A percentile compares a stretch with the other conserved stretches of the same genome.
Evolutionary conservation across 1,139 yeast species (phyloP).

Genomic region (Yamadazyma triangularis): DNA sequence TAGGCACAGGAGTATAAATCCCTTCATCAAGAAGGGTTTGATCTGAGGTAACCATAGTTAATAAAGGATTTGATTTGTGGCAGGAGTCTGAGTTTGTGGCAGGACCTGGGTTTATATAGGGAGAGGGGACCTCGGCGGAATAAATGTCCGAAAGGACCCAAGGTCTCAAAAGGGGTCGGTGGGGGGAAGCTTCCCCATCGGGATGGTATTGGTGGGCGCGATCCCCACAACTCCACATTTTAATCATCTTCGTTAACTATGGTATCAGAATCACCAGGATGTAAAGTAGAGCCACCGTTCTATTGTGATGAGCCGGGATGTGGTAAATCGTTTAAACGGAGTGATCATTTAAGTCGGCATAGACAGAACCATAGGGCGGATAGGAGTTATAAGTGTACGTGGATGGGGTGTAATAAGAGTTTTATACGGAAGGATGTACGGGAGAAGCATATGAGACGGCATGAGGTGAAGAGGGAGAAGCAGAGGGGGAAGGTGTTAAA

Average conservation of each 20-base stretch:
- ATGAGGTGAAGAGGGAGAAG: constrained; percentile 12
- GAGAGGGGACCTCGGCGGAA: too few species aligned
- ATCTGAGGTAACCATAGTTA: not conserved
- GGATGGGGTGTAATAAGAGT: constrained; percentile 29
- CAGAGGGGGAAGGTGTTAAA: constrained; percentile 3
- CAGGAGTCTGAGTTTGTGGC: too few species aligned
- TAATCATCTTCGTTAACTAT: too few species aligned
- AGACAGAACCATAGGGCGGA: constrained; percentile 33
- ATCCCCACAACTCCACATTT: too few species aligned
- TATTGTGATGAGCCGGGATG: constrained; percentile 21
- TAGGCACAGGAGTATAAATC: constrained; percentile 46
- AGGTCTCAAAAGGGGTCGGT: too few species aligned
- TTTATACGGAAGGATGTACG: constrained; percentile 33
- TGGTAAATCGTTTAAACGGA: constrained; percentile 28
- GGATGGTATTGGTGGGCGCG: too few species aligned
- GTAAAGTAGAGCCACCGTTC: too few species aligned
- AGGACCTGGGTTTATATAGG: too few species aligned
- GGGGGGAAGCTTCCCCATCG: too few species aligned
- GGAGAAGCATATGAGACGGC: constrained; percentile 30
- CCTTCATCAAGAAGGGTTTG: constrained; percentile 21
- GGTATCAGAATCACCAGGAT: too few species aligned
- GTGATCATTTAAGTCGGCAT: constrained; percentile 36
- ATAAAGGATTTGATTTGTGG: too few species aligned
- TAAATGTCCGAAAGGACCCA: too few species aligned
- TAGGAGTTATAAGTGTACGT: constrained; percentile 18